Conservation (phyloP, 495 filamentous ascomycete species). For the Darksidea phi region DNA sequence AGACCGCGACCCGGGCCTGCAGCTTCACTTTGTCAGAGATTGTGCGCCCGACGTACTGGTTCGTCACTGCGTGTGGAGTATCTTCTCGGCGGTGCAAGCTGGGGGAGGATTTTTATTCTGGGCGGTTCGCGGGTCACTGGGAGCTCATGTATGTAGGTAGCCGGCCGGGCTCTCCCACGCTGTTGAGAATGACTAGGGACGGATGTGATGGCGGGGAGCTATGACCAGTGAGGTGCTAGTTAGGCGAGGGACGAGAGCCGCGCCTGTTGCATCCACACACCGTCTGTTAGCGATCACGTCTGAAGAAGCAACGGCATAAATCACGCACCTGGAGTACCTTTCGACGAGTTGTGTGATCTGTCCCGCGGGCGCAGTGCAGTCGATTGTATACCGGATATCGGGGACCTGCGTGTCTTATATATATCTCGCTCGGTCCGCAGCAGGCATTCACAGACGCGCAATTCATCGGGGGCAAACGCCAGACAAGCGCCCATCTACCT, state of each 20-base stretch:
- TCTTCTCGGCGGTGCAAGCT: background rate
- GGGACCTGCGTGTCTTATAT: conserved; percentile 7
- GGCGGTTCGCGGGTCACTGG: background rate
- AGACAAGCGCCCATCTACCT: too few relatives aligned
- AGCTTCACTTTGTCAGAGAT: background rate
- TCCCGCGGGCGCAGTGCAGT: background rate
- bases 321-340: background rate
- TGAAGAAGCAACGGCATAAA: too few relatives aligned
- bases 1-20: conserved; percentile 20
- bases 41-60: conserved; percentile 11
- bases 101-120: background rate
- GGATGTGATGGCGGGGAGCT: conserved; percentile 21
- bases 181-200: conserved; percentile 8
- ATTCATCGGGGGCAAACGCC: conserved; percentile 6
- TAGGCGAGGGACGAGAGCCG: background rate
- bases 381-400: background rate
- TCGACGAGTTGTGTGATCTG: background rate
- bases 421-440: background rate
- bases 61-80: background rate
- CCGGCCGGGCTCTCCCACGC: conserved; percentile 7
- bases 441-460: conserved; percentile 35
- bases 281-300: too few relatives aligned
- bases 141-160: conserved; percentile 25
- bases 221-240: conserved; percentile 9
- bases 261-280: background rate